A percentile compares a stretch with the other conserved stretches of the same genome.
Conservation (phyloP, 2,329 filamentous ascomycete genomes). For the Aspergillus caelatus region DNA sequence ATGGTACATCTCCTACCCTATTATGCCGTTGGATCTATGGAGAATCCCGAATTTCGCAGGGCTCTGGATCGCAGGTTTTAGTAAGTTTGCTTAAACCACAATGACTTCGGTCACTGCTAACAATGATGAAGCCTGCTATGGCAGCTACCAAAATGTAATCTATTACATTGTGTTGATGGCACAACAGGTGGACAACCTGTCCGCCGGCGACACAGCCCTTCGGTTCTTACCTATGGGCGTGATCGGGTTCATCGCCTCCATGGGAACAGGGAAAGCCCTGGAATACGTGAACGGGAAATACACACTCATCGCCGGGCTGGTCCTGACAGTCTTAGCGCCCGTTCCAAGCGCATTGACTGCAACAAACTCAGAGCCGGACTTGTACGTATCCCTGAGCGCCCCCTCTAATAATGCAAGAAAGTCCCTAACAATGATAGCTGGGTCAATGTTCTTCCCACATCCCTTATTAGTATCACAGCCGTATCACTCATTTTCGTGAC, state of each 20-base stretch:
- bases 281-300: constrained; percentile 44
- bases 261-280: constrained; percentile 39
- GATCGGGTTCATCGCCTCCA: constrained; percentile 42
- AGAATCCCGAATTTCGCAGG: constrained; percentile 51
- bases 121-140: constrained; percentile 39
- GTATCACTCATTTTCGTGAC: constrained; percentile 47
- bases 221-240: constrained; percentile 47
- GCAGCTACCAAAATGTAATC: constrained; percentile 47
- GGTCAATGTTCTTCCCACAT: constrained; percentile 44
- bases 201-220: constrained; percentile 43
- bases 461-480: constrained; percentile 43
- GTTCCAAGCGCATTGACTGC: constrained; percentile 36
- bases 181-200: constrained; percentile 44
- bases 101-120: constrained; percentile 6
- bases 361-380: constrained; percentile 21
- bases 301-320: constrained; percentile 38
- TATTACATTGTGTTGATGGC: constrained; percentile 49
- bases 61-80: constrained; percentile 50
- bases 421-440: constrained; percentile 30
- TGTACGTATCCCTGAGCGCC: constrained; percentile 21
- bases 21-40: constrained; percentile 52
- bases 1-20: constrained; percentile 49
- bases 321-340: constrained; percentile 41
- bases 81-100: constrained; percentile 20
- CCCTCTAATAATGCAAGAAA: neutral